These are phyloP conservation scores for Blastocystis sp. DNA, from an alignment of 352 stramenopile species.

Conservation along the genomic window DNA sequence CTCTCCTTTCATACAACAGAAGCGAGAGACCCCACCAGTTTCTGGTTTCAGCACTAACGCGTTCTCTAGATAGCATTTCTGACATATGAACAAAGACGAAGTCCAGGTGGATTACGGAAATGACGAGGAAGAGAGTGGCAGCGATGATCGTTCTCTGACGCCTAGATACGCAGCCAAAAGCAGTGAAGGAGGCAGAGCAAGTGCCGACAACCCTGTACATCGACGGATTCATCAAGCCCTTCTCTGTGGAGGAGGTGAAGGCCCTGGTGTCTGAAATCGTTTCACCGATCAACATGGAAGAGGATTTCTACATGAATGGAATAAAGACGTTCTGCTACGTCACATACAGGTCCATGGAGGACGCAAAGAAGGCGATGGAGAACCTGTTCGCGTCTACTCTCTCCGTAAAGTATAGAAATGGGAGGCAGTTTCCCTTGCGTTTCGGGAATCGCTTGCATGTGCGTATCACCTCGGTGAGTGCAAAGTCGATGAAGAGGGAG, in stretches of 20 bases:
- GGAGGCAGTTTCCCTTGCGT: conserved; percentile 7
- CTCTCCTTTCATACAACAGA: no score
- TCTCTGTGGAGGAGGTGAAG: conserved; percentile 41
- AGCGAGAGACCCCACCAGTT: background rate
- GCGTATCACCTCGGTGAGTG: conserved; percentile 20
- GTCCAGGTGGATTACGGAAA: conserved; percentile 61
- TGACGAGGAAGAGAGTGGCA: conserved; percentile 36
- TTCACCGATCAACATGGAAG: conserved; percentile 29
- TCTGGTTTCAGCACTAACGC: background rate
- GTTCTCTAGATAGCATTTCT: no score
- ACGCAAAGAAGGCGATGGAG: conserved; percentile 20
- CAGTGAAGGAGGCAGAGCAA: background rate
- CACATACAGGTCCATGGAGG: conserved; percentile 46
- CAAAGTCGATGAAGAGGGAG: conserved; percentile 5
- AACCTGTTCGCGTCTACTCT: background rate
- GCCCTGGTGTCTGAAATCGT: conserved; percentile 34
- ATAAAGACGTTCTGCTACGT: conserved; percentile 56
- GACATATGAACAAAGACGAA: conserved; percentile 69
- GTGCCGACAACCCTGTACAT: conserved; percentile 62
- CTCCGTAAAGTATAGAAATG: conserved; percentile 5
- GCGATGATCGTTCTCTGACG: background rate
- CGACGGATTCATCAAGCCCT: conserved; percentile 57
- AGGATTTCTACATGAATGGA: conserved; percentile 61
- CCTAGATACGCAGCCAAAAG: conserved; percentile 48
- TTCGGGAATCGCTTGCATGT: conserved; percentile 53